These are phyloP conservation scores for Tripterygium wilfordii DNA, from an alignment of 177 flowering plant genomes.

Conservation along the genomic window DNA sequence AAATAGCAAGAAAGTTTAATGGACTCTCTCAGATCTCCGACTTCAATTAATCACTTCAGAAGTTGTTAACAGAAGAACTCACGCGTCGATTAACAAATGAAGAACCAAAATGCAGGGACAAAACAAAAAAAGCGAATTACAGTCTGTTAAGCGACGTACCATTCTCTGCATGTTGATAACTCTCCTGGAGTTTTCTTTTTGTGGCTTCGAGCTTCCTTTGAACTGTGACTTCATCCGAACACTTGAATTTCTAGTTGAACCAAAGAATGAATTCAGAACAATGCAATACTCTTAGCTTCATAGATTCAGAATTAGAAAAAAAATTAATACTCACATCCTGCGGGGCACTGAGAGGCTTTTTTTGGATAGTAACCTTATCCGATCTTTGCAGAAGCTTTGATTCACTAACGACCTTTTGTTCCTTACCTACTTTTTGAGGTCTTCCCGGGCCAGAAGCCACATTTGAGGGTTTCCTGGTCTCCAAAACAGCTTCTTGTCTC, in stretches of 20 bases:
- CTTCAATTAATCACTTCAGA: too few relatives aligned
- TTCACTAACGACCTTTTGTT: conserved; percentile 25
- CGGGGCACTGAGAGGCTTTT: conserved; percentile 29
- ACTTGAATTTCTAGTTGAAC: conserved; percentile 29
- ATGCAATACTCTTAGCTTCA: not conserved
- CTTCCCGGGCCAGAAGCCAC: conserved; percentile 42
- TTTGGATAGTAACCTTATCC: conserved; percentile 23
- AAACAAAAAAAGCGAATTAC: conserved; percentile 1
- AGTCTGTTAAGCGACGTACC: conserved; percentile 30
- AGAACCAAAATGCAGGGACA: not conserved
- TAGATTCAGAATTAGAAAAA: not conserved
- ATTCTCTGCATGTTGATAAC: conserved; percentile 81
- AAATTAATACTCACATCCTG: conserved; percentile 38
- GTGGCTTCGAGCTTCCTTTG: conserved; percentile 56
- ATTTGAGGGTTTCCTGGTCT: conserved; percentile 34
- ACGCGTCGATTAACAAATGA: too few relatives aligned
- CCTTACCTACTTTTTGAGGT: conserved; percentile 32
- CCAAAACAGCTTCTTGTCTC: conserved; percentile 31
- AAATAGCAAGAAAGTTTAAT: conserved; percentile 1
- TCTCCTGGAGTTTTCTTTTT: conserved; percentile 70
- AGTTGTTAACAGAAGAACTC: too few relatives aligned
- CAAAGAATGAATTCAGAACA: conserved; percentile 11
- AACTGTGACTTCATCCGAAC: conserved; percentile 34
- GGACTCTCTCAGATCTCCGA: not conserved
- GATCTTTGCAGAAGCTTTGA: conserved; percentile 31